These are phyloP conservation scores for Isabelozyma pseudorhagii DNA, from an alignment of 805 yeast species.

Conservation along the genomic window DNA sequence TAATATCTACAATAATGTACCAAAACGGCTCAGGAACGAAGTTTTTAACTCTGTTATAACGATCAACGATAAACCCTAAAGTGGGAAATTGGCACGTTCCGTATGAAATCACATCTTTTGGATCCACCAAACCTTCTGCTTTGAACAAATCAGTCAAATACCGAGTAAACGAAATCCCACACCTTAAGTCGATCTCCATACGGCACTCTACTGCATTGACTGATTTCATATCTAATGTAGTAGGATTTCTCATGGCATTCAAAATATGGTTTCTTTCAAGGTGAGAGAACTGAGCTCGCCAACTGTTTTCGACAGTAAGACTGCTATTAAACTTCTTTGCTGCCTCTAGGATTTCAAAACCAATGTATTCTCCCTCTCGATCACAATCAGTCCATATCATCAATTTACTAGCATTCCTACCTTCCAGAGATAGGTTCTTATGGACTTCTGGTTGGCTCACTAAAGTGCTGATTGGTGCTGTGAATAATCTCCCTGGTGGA, in stretches of 20 bases:
- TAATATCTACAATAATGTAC: conserved; percentile 57
- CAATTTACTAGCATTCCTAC: conserved; percentile 54
- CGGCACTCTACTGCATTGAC: conserved; percentile 86
- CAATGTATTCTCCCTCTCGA: conserved; percentile 93
- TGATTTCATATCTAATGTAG: conserved; percentile 57
- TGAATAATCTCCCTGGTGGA: conserved; percentile 62
- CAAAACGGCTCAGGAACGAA: conserved; percentile 82
- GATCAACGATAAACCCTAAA: conserved; percentile 90
- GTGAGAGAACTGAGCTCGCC: conserved; percentile 86
- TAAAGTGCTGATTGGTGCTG: conserved; percentile 57
- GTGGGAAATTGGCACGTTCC: conserved; percentile 98
- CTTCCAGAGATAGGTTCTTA: conserved; percentile 65
- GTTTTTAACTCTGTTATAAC: conserved; percentile 69
- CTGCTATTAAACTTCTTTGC: conserved; percentile 52
- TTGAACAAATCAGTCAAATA: conserved; percentile 58
- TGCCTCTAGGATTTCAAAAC: conserved; percentile 73
- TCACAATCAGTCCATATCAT: conserved; percentile 99
- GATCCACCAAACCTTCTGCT: conserved; percentile 27
- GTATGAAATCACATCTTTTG: conserved; percentile 54
- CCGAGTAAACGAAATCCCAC: conserved; percentile 88
- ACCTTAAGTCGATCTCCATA: conserved; percentile 80
- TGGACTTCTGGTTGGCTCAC: conserved; percentile 48
- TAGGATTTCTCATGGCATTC: conserved; percentile 71
- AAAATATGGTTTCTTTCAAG: conserved; percentile 71
- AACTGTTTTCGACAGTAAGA: conserved; percentile 44